These are phyloP conservation scores for Lanmaoa pseudosensibilis DNA, from an alignment of 768 basidiomycete genomes.

Conservation along the genomic window DNA sequence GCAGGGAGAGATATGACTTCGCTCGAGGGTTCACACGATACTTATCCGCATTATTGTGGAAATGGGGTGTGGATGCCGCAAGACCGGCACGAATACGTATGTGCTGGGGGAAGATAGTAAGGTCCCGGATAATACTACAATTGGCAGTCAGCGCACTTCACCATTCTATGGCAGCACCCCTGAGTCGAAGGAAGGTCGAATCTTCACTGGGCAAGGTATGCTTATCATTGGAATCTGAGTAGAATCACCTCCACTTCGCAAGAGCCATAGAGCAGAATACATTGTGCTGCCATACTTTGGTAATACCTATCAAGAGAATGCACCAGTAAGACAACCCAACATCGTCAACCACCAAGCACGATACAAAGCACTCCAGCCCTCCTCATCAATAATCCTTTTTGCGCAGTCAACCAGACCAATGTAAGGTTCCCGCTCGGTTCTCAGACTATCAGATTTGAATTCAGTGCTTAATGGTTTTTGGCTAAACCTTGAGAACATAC, in stretches of 20 bases:
- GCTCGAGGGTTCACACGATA: too few relatives aligned
- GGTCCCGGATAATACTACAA: too few relatives aligned
- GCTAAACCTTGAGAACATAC: constrained; percentile 38
- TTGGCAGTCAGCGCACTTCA: too few relatives aligned
- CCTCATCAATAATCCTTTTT: constrained; percentile 75
- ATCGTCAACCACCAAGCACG: constrained; percentile 87
- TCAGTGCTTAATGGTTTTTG: background rate
- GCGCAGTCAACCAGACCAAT: constrained; percentile 70
- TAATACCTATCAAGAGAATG: constrained; percentile 34
- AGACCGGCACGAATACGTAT: too few relatives aligned
- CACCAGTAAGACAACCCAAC: constrained; percentile 57
- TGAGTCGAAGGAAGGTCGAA: too few relatives aligned
- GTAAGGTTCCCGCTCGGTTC: constrained; percentile 80
- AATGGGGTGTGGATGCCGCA: too few relatives aligned
- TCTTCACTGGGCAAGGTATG: constrained; percentile 15
- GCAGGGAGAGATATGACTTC: background rate
- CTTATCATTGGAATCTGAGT: background rate
- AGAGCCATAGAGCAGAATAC: background rate
- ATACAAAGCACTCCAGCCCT: constrained; percentile 71
- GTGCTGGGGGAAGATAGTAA: too few relatives aligned
- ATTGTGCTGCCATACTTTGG: background rate
- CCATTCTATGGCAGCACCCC: too few relatives aligned
- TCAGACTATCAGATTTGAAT: constrained; percentile 45
- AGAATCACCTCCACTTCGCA: background rate
- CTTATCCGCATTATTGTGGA: too few relatives aligned